Evolutionary conservation across 2,329 filamentous ascomycete species (phyloP), one percentile per base, ranked within the genome.

Genomic region (Fusarium domesticum): DNA sequence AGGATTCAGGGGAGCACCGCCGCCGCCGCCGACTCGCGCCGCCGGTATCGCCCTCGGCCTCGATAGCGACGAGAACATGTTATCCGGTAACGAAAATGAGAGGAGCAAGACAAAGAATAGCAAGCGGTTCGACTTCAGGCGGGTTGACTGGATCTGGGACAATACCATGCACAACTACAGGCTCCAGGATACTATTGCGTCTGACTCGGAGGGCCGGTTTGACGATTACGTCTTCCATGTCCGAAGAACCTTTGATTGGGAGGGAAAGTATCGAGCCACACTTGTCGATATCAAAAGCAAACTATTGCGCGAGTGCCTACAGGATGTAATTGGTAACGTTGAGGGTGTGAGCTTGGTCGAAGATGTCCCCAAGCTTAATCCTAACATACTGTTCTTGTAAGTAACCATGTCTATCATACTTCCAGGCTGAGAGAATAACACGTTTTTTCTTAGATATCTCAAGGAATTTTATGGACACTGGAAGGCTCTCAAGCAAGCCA

Each of bases 271-370:
- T 58, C 74, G 80, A 56, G 61, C 64, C 60, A 90, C 89, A 0
- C 70, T 84, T 12, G 81, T 96, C 37, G 89, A 95, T 54, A 87
- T 96, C 66, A 93, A 91, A 69, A 93, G 88, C 62, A 89, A 89
- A 56, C 69, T 81, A 14, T 73, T 96, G 4, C 84, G 85, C 6
- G 83, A 89, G 50, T 83, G 81, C 17, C 73, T 70, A 23, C 65
- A 68, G 39, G 65, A 69, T 34, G 60, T 69, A 32, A 66, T 70
- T 4, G 64, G 65, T 5, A 61, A 64, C 19, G 55, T 65, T 31
- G 59, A 64, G 32, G 65, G 87, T 14, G 76, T 95, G 33, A 91
- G 84, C 53, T 69, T 95, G 35, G 87, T 92, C 5, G 85, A 91
- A 47, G 88, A 93, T 35, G 84, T 80, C 1, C 89, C 90, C 2